Evolutionary conservation across 345 rosid genomes (phyloP), one percentile per base, ranked within the genome.

Genomic region (Sonneratia caseolaris): DNA sequence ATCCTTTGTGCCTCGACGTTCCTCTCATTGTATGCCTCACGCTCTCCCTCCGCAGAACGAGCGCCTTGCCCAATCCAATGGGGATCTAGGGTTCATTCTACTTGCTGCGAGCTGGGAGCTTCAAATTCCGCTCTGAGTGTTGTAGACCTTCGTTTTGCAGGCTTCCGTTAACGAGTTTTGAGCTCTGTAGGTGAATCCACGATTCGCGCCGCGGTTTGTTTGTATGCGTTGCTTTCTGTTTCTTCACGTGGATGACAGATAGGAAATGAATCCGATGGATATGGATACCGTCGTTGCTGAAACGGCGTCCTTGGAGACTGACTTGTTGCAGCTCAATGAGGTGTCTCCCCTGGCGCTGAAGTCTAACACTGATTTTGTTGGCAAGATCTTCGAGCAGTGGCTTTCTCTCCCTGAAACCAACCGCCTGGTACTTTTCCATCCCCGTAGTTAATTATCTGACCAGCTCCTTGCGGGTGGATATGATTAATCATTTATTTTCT

Each of bases 321-420:
- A 95, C 79, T 72, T 90, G 74, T 81, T 95, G 77, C 98, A 89
- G 86, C 84, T 95, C 1, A 90, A 73, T 59, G 98, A 95, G 84
- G 78, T 94, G 79, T 80, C 98, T 65, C 89, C 99, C 0, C 71
- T 81, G 68, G 88, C 84, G 19, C 81, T 95, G 61, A 89, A 90
- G 83, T 86, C 97, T 22, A 83, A 86, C 75, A 90, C 96, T 15
- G 86, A 80, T 71, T 90, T 92, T 76, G 86, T 88, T 0, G 92
- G 86, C 76, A 82, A 76, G 76, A 91, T 95, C 73, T 95, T 90
- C 76, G 93, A 90, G 65, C 96, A 89, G 86, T 92, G 99, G 99
- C 96, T 95, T 68, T 80, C 97, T 5, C 92, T 95, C 27, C 92
- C 99, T 12, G 97, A 95, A 37, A 80, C 94, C 74, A 81, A 82